Base-by-base conservation (phyloP, 148 eudicot species). In the Chenopodium quinoa region DNA sequence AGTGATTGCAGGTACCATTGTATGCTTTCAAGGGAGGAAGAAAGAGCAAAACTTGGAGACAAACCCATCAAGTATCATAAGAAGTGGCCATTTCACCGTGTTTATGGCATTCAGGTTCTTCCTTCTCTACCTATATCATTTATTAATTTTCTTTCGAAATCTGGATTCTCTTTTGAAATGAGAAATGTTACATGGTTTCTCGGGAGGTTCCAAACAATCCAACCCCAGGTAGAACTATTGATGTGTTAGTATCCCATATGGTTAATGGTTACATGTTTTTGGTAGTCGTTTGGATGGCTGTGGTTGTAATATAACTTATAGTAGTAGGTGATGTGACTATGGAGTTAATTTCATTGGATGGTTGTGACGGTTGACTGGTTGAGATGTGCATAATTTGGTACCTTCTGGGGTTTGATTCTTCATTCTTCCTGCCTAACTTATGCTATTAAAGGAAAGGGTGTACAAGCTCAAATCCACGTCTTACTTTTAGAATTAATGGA, bases 1-100 rank as follows among this genome's bases (percentile, higher is more conserved):
- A 85, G 90, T 82, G 91, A 92, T 80, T 93, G 97, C 81, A 87
- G 90, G 82, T 89, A 93, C 82, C 86, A 91, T 47, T 93, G 94
- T 83, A 93, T 93, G 97, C 84, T 91, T 75, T 83, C 81, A 73
- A 85, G 90, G 76, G 97, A 93, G 86, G 86, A 86, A 69, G 91
- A 90, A 72, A 85, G 93, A 69, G 80, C 72, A 78, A 79, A 87
- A 84, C 83, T 85, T n/a, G 94, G 92, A 37, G 82, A 82, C 48
- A 88, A 75, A 20, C 97, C 97, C 76, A 83, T 75, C 78, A 93
- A 93, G 81, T 93, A 93, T 86, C 92, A 93, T 75, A 92, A 94
- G 12, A 93, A 89, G 75, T 93, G 97, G 97, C 92, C 95, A 16
- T 89, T 89, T 62, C 82, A 52, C 50, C 93, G 92, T 67, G 84